Conservation (phyloP, 2,329 filamentous ascomycete species). For the Allantophomopsis lycopodina region DNA sequence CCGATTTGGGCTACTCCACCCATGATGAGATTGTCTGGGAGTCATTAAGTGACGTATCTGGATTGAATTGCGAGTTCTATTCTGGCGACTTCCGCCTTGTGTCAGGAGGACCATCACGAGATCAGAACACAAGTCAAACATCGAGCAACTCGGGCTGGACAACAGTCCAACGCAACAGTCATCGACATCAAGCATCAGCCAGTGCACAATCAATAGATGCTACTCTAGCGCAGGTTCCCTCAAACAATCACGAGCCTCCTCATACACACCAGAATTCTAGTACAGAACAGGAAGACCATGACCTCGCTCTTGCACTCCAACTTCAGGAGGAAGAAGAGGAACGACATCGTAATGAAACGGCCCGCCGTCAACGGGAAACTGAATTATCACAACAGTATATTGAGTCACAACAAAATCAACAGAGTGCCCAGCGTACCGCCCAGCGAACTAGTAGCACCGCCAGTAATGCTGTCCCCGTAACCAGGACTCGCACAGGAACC, state of each 20-base stretch:
- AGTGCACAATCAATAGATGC: neutral
- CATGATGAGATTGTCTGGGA: slow-evolving; percentile 96
- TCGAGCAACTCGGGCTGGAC: slow-evolving; percentile 8
- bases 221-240: neutral
- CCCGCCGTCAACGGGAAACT: slow-evolving; percentile 50
- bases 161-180: slow-evolving; percentile 5
- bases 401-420: slow-evolving; percentile 40
- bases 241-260: slow-evolving; percentile 2
- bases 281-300: slow-evolving; percentile 63
- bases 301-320: slow-evolving; percentile 78
- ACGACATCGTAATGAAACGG: slow-evolving; percentile 47
- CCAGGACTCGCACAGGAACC: slow-evolving; percentile 24
- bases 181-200: slow-evolving; percentile 2
- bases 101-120: slow-evolving; percentile 33
- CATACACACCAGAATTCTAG: slow-evolving; percentile 9
- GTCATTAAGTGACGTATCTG: slow-evolving; percentile 76
- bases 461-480: slow-evolving; percentile 11
- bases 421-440: slow-evolving; percentile 1
- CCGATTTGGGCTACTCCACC: slow-evolving; percentile 77
- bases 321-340: slow-evolving; percentile 91
- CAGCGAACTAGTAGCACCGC: slow-evolving; percentile 4
- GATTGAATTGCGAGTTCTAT: slow-evolving; percentile 69
- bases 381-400: slow-evolving; percentile 58
- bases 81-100: slow-evolving; percentile 83
- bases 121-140: slow-evolving; percentile 3